Percentiles rank a stretch among this genome's conserved stretches.
phyloP scores from a whole-genome alignment of 495 filamentous ascomycete genomes.

The Friedmanniomyces simplex region DNA sequence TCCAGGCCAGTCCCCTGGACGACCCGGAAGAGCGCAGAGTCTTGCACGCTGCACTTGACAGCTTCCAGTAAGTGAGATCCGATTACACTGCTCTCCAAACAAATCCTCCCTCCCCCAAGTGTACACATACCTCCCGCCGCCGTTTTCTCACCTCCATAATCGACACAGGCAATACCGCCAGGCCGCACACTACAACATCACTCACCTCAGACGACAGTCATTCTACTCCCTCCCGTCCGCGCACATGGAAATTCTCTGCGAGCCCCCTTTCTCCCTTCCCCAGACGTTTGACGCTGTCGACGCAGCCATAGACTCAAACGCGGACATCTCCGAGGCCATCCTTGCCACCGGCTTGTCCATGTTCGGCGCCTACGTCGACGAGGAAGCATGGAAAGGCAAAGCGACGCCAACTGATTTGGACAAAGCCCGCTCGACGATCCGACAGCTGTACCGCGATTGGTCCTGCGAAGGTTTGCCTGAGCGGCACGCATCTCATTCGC shows the following conservation, averaged over 20 bases:
- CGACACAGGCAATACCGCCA: constrained; percentile 65
- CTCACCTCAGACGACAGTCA: constrained; percentile 74
- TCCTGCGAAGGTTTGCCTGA: constrained; percentile 64
- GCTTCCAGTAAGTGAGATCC: constrained; percentile 59
- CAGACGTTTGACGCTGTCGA: constrained; percentile 68
- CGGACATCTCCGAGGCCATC: constrained; percentile 70
- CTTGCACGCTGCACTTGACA: constrained; percentile 68
- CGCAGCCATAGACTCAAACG: constrained; percentile 74
- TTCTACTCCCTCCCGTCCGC: constrained; percentile 81
- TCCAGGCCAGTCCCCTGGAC: too few relatives aligned
- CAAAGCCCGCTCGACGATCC: constrained; percentile 80
- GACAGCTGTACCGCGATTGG: constrained; percentile 96
- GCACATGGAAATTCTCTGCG: constrained; percentile 72
- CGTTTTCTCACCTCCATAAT: not conserved
- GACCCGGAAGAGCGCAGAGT: constrained; percentile 49
- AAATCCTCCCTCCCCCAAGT: not conserved
- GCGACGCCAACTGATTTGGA: constrained; percentile 65
- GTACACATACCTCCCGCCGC: too few relatives aligned
- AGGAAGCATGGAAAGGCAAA: constrained; percentile 48
- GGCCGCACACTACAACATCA: constrained; percentile 72
- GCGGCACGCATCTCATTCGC: constrained; percentile 62
- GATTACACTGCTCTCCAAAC: not conserved
- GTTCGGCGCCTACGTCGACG: constrained; percentile 43
- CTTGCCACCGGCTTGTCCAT: constrained; percentile 52
- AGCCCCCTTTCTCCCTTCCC: constrained; percentile 70